These are phyloP conservation scores for Vigna nakashimae DNA, from an alignment of 306 rosid genomes.

Conservation along the genomic window DNA sequence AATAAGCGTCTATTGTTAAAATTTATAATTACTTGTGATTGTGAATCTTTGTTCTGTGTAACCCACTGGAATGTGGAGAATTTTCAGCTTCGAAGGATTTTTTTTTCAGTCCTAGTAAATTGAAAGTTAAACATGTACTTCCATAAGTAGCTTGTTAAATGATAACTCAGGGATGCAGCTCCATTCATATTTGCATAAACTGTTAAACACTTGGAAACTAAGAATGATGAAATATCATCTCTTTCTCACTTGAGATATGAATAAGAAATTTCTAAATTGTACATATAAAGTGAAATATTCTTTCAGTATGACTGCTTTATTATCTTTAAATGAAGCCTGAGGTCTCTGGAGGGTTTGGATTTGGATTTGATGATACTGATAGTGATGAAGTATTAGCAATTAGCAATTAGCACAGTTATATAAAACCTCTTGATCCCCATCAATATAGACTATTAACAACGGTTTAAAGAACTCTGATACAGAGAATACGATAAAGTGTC, in stretches of 20 bases:
- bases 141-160: neutral
- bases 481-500: slow-evolving; percentile 1
- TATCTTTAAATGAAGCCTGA: neutral
- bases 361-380: no score
- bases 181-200: slow-evolving; percentile 16
- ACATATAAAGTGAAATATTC: slow-evolving; percentile 2
- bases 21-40: neutral
- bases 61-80: slow-evolving; percentile 14
- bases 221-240: slow-evolving; percentile 1
- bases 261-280: slow-evolving; percentile 8
- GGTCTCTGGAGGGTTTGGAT: neutral
- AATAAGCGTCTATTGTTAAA: neutral
- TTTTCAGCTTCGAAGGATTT: slow-evolving; percentile 19
- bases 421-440: neutral
- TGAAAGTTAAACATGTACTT: neutral
- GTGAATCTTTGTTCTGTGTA: slow-evolving; percentile 3
- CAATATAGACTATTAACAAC: neutral
- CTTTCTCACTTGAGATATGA: neutral
- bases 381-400: neutral
- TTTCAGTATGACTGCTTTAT: neutral
- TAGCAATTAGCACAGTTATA: neutral
- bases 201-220: slow-evolving; percentile 2
- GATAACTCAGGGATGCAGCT: neutral
- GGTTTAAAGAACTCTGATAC: slow-evolving; percentile 21
- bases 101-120: neutral